These are phyloP conservation scores for Agaricus blazei DNA, from an alignment of 768 basidiomycete species.

Conservation along the genomic window DNA sequence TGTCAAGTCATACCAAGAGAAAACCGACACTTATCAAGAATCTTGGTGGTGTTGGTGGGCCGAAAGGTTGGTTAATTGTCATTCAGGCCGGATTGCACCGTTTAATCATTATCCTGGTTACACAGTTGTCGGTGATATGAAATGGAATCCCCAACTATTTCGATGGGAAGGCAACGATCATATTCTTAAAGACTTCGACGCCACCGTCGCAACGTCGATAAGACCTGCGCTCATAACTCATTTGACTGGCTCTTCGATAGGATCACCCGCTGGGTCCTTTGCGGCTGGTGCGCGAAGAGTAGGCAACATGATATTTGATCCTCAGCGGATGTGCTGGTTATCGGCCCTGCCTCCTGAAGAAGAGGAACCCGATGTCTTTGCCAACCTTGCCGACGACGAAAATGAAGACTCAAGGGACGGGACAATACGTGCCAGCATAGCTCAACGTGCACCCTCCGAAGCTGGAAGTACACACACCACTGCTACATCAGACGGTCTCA, in stretches of 20 bases:
- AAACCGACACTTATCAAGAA: conserved; percentile 90
- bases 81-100: too few species aligned
- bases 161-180: conserved; percentile 99
- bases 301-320: conserved; percentile 98
- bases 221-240: conserved; percentile 96
- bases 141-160: conserved; percentile 85
- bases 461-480: conserved; percentile 24
- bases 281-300: conserved; percentile 82
- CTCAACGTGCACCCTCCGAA: conserved; percentile 29
- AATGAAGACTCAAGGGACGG: conserved; percentile 71
- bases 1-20: conserved; percentile 40
- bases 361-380: conserved; percentile 95
- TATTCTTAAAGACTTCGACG: conserved; percentile 86
- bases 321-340: conserved; percentile 92
- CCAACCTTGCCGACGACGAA: conserved; percentile 88
- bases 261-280: conserved; percentile 72
- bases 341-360: conserved; percentile 81
- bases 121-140: conserved; percentile 92
- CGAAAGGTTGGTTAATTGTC: conserved; percentile 55
- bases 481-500: conserved; percentile 16
- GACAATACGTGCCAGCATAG: conserved; percentile 67
- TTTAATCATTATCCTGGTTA: neutral
- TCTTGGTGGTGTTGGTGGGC: conserved; percentile 56
- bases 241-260: conserved; percentile 81
- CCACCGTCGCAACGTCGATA: conserved; percentile 72